Conservation (phyloP, 768 basidiomycete genomes). For the Leccinum incarnatum region DNA sequence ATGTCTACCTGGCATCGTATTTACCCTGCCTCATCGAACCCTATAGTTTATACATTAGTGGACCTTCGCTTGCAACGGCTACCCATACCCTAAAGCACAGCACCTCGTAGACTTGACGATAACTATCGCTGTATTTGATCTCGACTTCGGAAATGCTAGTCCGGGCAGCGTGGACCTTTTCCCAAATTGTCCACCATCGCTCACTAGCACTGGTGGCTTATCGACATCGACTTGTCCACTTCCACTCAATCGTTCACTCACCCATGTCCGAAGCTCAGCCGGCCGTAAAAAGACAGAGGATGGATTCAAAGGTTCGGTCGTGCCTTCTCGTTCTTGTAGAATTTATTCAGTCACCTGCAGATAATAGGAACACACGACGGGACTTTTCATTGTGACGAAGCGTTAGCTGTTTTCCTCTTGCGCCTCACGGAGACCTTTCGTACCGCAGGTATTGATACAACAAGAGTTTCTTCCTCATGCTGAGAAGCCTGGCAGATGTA, state of each 20-base stretch:
- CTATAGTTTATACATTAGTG: slow-evolving; percentile 23
- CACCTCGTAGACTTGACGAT: slow-evolving; percentile 16
- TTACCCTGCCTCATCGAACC: slow-evolving; percentile 26
- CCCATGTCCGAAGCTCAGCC: slow-evolving; percentile 27
- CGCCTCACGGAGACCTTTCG: slow-evolving; percentile 73
- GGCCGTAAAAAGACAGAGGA: slow-evolving; percentile 41
- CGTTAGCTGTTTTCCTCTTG: slow-evolving; percentile 88
- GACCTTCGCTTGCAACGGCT: slow-evolving; percentile 15
- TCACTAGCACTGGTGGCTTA: background rate
- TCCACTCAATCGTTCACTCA: background rate
- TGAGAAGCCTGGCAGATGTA: slow-evolving; percentile 41
- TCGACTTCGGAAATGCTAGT: background rate
- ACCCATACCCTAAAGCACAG: slow-evolving; percentile 15
- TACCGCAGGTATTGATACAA: slow-evolving; percentile 56
- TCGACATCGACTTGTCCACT: slow-evolving; percentile 1
- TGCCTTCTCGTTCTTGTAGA: background rate
- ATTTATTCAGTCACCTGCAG: slow-evolving; percentile 34
- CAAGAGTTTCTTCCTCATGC: background rate
- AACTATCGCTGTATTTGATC: background rate
- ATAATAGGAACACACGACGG: slow-evolving; percentile 93
- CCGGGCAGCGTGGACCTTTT: background rate
- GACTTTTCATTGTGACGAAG: slow-evolving; percentile 97
- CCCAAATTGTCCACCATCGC: background rate
- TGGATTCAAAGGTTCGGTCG: slow-evolving; percentile 38
- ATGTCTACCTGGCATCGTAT: slow-evolving; percentile 20